Percentiles rank a stretch among this genome's conserved stretches.
These are phyloP conservation scores for Colletotrichum sidae DNA, from an alignment of 2,329 filamentous ascomycete species.

Conservation along the genomic window DNA sequence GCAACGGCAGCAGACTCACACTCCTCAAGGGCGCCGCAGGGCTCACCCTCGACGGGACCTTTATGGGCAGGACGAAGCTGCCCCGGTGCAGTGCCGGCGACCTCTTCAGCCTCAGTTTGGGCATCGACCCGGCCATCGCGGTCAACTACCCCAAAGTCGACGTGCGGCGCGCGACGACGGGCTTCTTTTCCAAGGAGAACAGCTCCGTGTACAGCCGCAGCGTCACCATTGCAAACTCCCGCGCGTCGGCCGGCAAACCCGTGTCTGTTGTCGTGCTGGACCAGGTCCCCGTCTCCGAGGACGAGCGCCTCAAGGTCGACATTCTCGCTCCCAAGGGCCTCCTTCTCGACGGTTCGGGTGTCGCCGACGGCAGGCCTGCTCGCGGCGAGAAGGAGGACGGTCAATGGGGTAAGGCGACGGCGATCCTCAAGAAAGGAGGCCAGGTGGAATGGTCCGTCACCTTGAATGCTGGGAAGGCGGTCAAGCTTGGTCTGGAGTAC, in stretches of 20 bases:
- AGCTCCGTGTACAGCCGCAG: constrained; percentile 61
- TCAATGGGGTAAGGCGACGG: constrained; percentile 67
- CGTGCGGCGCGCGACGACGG: constrained; percentile 61
- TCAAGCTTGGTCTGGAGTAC: constrained; percentile 71
- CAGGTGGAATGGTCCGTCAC: constrained; percentile 69
- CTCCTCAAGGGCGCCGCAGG: constrained; percentile 66
- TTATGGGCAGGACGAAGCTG: constrained; percentile 67
- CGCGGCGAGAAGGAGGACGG: constrained; percentile 46
- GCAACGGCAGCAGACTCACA: constrained; percentile 66
- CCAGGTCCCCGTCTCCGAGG: constrained; percentile 71
- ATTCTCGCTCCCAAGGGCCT: constrained; percentile 63
- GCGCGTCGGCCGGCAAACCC: constrained; percentile 48
- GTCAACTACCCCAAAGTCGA: constrained; percentile 68
- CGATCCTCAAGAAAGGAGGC: constrained; percentile 65
- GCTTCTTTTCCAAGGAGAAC: constrained; percentile 66
- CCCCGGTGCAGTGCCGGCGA: constrained; percentile 68
- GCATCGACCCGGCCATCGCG: constrained; percentile 68
- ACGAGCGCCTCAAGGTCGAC: constrained; percentile 66
- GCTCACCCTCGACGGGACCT: constrained; percentile 72
- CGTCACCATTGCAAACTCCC: constrained; percentile 64
- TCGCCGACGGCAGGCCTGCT: constrained; percentile 49
- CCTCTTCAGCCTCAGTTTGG: constrained; percentile 64
- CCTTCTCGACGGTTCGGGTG: constrained; percentile 49
- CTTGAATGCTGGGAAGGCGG: constrained; percentile 67
- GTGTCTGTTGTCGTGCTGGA: constrained; percentile 66